Percentiles rank a stretch among this genome's conserved stretches.
phyloP scores from a whole-genome alignment of 225 moss, liverwort and hornwort species.

The Polytrichum commune region DNA sequence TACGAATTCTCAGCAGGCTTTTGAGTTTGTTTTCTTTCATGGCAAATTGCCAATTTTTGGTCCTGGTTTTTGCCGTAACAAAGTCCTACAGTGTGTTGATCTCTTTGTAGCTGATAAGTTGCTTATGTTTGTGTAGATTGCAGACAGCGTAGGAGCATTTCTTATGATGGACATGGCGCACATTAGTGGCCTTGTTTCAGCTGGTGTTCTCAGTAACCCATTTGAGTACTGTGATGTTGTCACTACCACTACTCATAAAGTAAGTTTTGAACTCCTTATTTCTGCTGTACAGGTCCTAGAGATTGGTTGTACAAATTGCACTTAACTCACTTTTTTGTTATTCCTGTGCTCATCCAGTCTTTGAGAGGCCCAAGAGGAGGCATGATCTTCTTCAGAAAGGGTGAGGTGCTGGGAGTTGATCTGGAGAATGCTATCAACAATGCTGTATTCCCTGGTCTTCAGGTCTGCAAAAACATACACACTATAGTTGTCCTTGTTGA shows the following conservation, averaged over 20 bases:
- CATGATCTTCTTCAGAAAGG: constrained; percentile 84
- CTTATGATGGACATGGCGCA: constrained; percentile 98
- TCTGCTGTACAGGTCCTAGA: neutral
- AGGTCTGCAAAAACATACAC: constrained; percentile 36
- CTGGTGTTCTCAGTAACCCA: constrained; percentile 67
- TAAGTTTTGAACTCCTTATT: constrained; percentile 17
- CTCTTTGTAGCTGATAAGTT: too few relatives aligned
- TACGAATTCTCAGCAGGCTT: too few relatives aligned
- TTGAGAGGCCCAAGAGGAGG: constrained; percentile 91
- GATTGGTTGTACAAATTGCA: neutral
- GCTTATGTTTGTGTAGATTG: constrained; percentile 46
- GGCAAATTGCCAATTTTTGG: too few relatives aligned
- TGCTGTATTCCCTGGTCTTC: constrained; percentile 84
- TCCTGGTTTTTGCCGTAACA: too few relatives aligned
- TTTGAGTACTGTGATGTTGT: constrained; percentile 77
- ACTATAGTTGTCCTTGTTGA: too few relatives aligned
- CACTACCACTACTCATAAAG: constrained; percentile 91
- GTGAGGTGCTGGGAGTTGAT: constrained; percentile 60
- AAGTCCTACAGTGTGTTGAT: too few relatives aligned
- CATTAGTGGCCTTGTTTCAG: constrained; percentile 85
- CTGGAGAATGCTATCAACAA: constrained; percentile 76
- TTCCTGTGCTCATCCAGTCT: constrained; percentile 30
- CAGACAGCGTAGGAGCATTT: constrained; percentile 82
- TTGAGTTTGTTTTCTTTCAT: too few relatives aligned
- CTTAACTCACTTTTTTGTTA: neutral